phyloP scores from a whole-genome alignment of 148 eudicot genomes.

The Dianthus caryophyllus region DNA sequence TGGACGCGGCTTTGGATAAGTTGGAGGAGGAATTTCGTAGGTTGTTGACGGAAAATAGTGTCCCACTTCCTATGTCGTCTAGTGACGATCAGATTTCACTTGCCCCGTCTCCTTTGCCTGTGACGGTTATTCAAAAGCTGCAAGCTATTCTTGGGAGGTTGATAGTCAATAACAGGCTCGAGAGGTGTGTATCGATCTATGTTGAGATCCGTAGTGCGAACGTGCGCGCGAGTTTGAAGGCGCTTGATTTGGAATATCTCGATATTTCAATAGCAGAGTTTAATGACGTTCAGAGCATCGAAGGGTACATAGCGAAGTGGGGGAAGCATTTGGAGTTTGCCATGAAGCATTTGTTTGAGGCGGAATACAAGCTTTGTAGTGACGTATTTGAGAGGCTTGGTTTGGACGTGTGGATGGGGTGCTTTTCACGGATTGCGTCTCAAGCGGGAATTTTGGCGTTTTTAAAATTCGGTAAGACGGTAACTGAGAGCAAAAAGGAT shows the following conservation, averaged over 20 bases:
- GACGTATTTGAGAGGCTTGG: slow-evolving; percentile 80
- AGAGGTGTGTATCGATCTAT: slow-evolving; percentile 62
- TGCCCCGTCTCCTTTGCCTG: slow-evolving; percentile 78
- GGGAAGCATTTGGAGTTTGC: slow-evolving; percentile 86
- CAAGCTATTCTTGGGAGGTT: slow-evolving; percentile 74
- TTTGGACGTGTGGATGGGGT: slow-evolving; percentile 67
- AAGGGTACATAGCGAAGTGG: slow-evolving; percentile 68
- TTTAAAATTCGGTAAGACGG: slow-evolving; percentile 73
- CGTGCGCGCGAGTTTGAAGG: slow-evolving; percentile 68
- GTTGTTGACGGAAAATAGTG: slow-evolving; percentile 53
- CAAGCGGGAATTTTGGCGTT: slow-evolving; percentile 76
- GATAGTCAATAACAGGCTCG: slow-evolving; percentile 57
- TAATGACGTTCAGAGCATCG: slow-evolving; percentile 68
- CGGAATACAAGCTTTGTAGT: slow-evolving; percentile 72
- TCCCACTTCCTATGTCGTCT: slow-evolving; percentile 70
- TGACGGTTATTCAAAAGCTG: slow-evolving; percentile 59
- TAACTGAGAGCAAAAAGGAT: slow-evolving; percentile 79
- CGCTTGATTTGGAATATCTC: slow-evolving; percentile 69
- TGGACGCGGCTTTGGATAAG: slow-evolving; percentile 56
- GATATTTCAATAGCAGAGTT: slow-evolving; percentile 67
- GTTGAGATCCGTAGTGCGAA: slow-evolving; percentile 70
- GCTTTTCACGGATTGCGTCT: slow-evolving; percentile 71
- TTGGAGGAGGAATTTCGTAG: slow-evolving; percentile 56
- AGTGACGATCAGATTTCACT: slow-evolving; percentile 50
- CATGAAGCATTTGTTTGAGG: slow-evolving; percentile 71